phyloP scores from a whole-genome alignment of 306 rosid species.

The Pyrus betulifolia region DNA sequence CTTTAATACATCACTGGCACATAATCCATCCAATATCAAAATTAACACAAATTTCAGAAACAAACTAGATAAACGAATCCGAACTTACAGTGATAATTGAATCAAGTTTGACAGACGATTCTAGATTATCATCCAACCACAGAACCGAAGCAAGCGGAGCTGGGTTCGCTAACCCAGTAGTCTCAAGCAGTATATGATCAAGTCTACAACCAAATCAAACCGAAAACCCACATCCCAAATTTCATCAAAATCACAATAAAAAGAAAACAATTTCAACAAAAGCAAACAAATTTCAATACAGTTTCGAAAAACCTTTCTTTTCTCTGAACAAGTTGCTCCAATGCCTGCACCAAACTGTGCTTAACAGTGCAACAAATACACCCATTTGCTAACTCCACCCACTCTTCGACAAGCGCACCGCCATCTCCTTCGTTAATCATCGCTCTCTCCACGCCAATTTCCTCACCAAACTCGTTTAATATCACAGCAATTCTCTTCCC shows the following conservation, averaged over 20 bases:
- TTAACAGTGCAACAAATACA: constrained; percentile 86
- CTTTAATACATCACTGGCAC: background rate
- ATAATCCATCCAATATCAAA: background rate
- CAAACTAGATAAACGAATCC: background rate
- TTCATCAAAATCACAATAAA: background rate
- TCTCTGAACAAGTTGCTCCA: constrained; percentile 86
- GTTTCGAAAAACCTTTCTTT: constrained; percentile 63
- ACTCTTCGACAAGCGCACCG: constrained; percentile 88
- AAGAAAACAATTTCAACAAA: background rate
- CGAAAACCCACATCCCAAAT: background rate
- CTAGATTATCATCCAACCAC: constrained; percentile 97
- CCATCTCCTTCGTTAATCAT: constrained; percentile 94
- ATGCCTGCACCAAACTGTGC: constrained; percentile 90
- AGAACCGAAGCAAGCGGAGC: constrained; percentile 93
- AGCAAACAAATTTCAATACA: background rate
- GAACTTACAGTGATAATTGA: constrained; percentile 80
- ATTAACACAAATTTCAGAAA: background rate
- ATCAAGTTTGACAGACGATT: constrained; percentile 75
- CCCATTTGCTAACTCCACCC: constrained; percentile 97
- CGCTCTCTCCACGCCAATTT: constrained; percentile 93
- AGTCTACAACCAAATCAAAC: constrained; percentile 38
- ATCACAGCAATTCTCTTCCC: constrained; percentile 95
- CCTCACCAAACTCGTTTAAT: constrained; percentile 93
- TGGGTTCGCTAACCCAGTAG: constrained; percentile 97
- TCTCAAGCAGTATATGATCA: constrained; percentile 91